Base-by-base conservation (phyloP, 768 basidiomycete species). In the Erythrobasidium yunnanense region DNA sequence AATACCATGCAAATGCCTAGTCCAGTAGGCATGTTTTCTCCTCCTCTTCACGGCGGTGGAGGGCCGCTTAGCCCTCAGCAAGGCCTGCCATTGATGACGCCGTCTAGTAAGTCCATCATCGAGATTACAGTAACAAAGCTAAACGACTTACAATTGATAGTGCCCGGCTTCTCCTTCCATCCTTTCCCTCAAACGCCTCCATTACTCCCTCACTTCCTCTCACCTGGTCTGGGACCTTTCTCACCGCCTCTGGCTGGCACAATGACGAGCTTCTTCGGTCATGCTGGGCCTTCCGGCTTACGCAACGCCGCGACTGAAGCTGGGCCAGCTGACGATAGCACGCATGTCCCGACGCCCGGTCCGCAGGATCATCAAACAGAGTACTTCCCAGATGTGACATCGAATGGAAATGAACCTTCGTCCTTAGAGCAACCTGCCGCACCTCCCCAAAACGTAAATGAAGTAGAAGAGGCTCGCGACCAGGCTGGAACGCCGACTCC, bases 91-190 rank as follows among this genome's bases (percentile, higher is more conserved):
- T 30, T 54, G n/a, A 77, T 78, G 76, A 78, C 78, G 0, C 68
- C 77, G 8, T 78, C 76, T 50, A 70, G 60, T 63, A 33, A 58
- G 70, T 7, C 69, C 57, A 56, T 72, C 70, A 67, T 71, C n/a
- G n/a, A n/a, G n/a, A n/a, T n/a, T n/a, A n/a, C n/a, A n/a, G n/a
- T n/a, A n/a, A n/a, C n/a, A n/a, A n/a, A n/a, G n/a, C n/a, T n/a
- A n/a, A n/a, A n/a, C n/a, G n/a, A n/a, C n/a, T n/a, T n/a, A n/a
- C n/a, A n/a, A n/a, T n/a, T n/a, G 0, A 87, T 87, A 67, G 96
- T 97, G 92, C 93, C 93, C 0, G 84, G 89, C 4, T 97, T 95
- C 77, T 85, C 84, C 13, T 92, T 95, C 76, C 79, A 86, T 18
- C 83, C 82, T 45, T 74, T 71, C 58, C 72, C 74, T 34, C 77